Evolutionary conservation across 2,329 filamentous ascomycete genomes (phyloP).

Genomic region (Bipolaris sorokiniana): DNA sequence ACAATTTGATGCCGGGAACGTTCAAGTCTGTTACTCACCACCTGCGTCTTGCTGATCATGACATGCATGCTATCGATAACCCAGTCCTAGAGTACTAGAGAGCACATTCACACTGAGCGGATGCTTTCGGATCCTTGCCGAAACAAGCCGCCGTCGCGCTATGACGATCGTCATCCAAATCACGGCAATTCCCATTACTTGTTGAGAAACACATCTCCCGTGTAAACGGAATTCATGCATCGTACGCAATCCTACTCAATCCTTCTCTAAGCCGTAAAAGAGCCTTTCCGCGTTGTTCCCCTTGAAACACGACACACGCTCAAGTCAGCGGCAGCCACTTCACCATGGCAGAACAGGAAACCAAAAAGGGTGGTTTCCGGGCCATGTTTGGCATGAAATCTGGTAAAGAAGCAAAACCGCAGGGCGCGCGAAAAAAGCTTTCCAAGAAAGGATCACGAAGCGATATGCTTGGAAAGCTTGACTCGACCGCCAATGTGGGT

Average conservation of each 20-base stretch:
- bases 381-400: conserved; percentile 32
- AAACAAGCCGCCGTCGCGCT: conserved; percentile 19
- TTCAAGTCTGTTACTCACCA: conserved; percentile 1
- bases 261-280: not conserved
- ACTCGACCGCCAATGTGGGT: conserved; percentile 10
- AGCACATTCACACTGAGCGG: conserved; percentile 3
- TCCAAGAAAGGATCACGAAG: conserved; percentile 30
- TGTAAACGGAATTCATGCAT: conserved; percentile 4
- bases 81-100: not conserved
- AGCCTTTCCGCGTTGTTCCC: not conserved
- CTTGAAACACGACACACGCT: not conserved
- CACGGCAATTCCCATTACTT: conserved; percentile 11
- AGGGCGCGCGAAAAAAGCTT: conserved; percentile 28
- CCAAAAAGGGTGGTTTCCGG: conserved; percentile 30
- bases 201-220: conserved; percentile 5
- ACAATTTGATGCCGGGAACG: not conserved
- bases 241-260: not conserved
- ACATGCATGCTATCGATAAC: conserved; percentile 8
- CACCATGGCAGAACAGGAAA: conserved; percentile 26
- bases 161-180: conserved; percentile 20
- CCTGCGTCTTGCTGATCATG: conserved; percentile 10
- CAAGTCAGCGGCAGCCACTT: not conserved
- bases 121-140: conserved; percentile 22
- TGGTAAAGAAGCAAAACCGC: conserved; percentile 20
- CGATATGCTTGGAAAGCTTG: conserved; percentile 21